Evolutionary conservation across 2,329 filamentous ascomycete species (phyloP), one percentile per base, ranked within the genome.

Genomic region (Colletotrichum limetticola): DNA sequence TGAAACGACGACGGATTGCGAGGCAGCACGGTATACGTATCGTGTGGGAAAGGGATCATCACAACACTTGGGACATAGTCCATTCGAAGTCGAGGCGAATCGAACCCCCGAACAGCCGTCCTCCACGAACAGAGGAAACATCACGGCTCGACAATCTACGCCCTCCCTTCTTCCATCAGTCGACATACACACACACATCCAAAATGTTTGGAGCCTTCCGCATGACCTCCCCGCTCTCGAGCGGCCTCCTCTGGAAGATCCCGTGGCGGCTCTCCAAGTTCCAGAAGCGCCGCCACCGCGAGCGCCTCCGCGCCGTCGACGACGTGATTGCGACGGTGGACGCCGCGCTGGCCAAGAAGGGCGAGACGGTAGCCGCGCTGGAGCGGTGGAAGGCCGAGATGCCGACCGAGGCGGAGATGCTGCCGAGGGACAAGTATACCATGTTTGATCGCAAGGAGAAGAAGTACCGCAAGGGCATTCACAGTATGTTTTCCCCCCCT

Each of bases 401-500:
- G 97, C 97, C 97, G 26, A 93, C 91, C 30, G 97, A 99, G 88
- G 89, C 91, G 79, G 95, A 98, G 88, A 99, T 99, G 97, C 82
- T 97, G 82, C 93, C 97, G 59, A 93, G 91, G 84, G 97, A 99
- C 86, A 99, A 99, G 86, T 99, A 99, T 86, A 98, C 95, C 32
- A 93, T 99, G 79, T 99, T 98, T 84, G 96, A 98, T 84, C 92
- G 95, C 78, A 98, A 98, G 85, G 95, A 94, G 82, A 97, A 95
- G 91, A 92, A 91, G 78, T 99, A 98, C 83, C 89, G 97, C 82
- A 99, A 99, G 91, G 94, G 95, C 68, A 95, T 99, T 83, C 96
- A 98, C 85, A 98, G 95, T 98, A 89, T 78, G 95, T 91, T n/a
- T 16, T 12, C 55, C 12, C 35, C 22, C 24, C 49, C 62, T 26